phyloP scores from a whole-genome alignment of 2,329 filamentous ascomycete species.

The Nannizzia gypsea region DNA sequence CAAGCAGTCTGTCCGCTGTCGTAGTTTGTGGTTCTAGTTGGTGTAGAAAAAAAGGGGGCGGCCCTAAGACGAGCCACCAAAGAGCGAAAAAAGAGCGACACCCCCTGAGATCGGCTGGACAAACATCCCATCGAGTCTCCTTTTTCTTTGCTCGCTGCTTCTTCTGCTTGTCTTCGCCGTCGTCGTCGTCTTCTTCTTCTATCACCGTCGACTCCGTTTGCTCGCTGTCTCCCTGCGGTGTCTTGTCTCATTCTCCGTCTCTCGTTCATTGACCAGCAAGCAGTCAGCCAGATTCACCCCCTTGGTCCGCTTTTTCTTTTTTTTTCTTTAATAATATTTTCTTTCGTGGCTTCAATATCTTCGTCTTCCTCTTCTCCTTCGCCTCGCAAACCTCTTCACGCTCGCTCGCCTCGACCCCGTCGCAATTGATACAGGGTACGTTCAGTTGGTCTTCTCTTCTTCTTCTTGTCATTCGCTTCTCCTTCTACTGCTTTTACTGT shows the following conservation, averaged over 20 bases:
- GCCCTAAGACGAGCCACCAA: too few relatives aligned
- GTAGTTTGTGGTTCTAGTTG: too few relatives aligned
- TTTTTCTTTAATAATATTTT: not conserved
- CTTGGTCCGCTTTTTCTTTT: not conserved
- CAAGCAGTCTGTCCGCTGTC: too few relatives aligned
- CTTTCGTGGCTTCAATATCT: not conserved
- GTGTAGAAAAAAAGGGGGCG: too few relatives aligned
- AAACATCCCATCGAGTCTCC: not conserved
- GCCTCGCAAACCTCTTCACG: constrained; percentile 5
- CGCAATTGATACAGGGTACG: constrained; percentile 14
- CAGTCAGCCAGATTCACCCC: not conserved
- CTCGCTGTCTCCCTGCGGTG: constrained; percentile 18
- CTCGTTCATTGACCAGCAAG: not conserved
- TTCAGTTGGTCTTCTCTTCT: not conserved
- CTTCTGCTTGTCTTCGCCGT: not conserved
- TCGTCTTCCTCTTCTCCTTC: not conserved
- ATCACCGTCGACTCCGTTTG: not conserved
- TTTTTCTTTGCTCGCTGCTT: too few relatives aligned
- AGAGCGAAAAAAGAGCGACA: too few relatives aligned
- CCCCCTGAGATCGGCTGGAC: too few relatives aligned
- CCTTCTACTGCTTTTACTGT: constrained; percentile 9
- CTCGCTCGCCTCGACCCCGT: constrained; percentile 8
- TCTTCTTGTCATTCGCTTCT: constrained; percentile 13
- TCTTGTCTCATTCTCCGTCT: constrained; percentile 12
- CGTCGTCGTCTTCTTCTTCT: too few relatives aligned